phyloP scores from a whole-genome alignment of 2,329 filamentous ascomycete species.

The Knufia fluminis region DNA sequence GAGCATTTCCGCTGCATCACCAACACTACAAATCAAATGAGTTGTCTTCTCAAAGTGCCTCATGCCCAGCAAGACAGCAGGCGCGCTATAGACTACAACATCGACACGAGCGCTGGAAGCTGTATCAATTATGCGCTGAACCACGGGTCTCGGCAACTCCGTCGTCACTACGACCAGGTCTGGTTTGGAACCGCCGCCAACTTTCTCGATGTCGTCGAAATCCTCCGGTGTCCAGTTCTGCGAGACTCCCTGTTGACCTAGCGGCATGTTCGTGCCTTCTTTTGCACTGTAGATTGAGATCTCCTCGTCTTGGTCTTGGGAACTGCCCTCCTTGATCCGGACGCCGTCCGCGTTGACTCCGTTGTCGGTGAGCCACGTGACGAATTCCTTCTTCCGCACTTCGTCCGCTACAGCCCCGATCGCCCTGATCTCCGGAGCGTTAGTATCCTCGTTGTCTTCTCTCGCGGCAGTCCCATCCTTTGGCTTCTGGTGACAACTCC shows the following conservation, averaged over 20 bases:
- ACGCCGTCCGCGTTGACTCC: conserved; percentile 24
- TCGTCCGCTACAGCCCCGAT: not conserved
- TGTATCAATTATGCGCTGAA: conserved; percentile 13
- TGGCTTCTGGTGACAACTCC: conserved; percentile 10
- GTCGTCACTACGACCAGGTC: conserved; percentile 15
- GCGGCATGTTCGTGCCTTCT: conserved; percentile 41
- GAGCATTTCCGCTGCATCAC: conserved; percentile 12
- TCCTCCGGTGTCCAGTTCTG: conserved; percentile 24
- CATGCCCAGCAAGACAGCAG: conserved; percentile 6
- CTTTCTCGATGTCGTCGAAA: conserved; percentile 7
- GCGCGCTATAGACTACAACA: conserved; percentile 14
- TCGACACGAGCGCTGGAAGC: conserved; percentile 12
- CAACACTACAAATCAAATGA: conserved; percentile 16
- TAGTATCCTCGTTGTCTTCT: not conserved
- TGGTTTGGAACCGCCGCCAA: conserved; percentile 8
- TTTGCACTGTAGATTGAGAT: conserved; percentile 40
- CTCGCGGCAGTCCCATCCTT: not conserved
- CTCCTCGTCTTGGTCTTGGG: conserved; percentile 37
- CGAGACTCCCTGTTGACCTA: conserved; percentile 42
- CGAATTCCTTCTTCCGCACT: not conserved
- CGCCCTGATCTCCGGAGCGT: not conserved
- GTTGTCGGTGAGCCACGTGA: not conserved
- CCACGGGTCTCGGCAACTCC: conserved; percentile 7
- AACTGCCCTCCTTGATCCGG: conserved; percentile 32
- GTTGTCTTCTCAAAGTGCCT: conserved; percentile 11